phyloP scores from a whole-genome alignment of 306 rosid genomes.

The Glycine soja region DNA sequence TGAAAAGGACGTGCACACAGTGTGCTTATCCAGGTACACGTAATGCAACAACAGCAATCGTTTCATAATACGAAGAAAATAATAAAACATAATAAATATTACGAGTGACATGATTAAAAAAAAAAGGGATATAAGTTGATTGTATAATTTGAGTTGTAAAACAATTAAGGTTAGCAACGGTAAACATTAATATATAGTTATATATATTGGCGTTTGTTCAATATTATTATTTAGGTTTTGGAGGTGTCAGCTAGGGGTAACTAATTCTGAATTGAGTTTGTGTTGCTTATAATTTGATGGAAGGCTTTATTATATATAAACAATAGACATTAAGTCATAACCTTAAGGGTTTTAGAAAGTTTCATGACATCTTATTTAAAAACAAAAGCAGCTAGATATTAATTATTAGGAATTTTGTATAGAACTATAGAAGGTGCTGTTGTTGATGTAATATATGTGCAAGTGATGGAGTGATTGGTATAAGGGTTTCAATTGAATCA shows the following conservation, averaged over 20 bases:
- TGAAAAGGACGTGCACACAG: constrained; percentile 11
- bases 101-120: not conserved
- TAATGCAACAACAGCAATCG: not conserved
- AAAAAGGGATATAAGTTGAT: no score
- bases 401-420: not conserved
- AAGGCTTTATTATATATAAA: not conserved
- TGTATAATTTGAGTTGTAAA: not conserved
- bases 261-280: not conserved
- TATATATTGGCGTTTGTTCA: not conserved
- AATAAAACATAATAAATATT: not conserved
- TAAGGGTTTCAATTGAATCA: not conserved
- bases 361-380: not conserved
- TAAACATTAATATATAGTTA: not conserved
- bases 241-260: not conserved
- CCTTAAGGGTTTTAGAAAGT: no score
- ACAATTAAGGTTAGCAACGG: not conserved
- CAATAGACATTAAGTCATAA: no score
- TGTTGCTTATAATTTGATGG: not conserved
- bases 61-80: not conserved
- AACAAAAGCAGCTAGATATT: not conserved
- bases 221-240: not conserved
- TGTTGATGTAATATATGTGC: not conserved
- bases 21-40: not conserved
- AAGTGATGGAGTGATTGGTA: not conserved
- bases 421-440: not conserved